phyloP scores from a whole-genome alignment of 2,329 filamentous ascomycete species.

The Ophiosphaerella korrae region DNA sequence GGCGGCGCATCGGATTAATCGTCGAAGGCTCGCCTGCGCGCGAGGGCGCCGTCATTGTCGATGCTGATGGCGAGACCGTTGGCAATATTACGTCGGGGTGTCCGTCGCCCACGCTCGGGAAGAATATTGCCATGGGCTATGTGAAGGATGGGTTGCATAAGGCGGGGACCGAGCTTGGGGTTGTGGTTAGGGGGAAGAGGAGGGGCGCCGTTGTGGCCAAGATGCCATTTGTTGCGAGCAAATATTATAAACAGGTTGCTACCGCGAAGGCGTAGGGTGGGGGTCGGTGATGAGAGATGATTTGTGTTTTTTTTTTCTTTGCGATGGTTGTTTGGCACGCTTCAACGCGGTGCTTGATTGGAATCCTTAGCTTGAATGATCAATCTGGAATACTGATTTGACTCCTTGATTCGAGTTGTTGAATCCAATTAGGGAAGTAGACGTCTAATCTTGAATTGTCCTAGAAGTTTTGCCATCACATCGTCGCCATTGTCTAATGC shows the following conservation, averaged over 20 bases:
- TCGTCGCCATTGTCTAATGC: no score
- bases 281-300: not conserved
- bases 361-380: no score
- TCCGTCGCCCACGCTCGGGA: slow-evolving; percentile 81
- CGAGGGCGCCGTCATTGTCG: slow-evolving; percentile 82
- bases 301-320: no score
- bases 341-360: not conserved
- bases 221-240: slow-evolving; percentile 85
- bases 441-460: no score
- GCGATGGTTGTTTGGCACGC: not conserved
- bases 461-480: no score
- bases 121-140: slow-evolving; percentile 97
- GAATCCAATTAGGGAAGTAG: no score
- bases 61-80: slow-evolving; percentile 65
- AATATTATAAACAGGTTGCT: slow-evolving; percentile 64
- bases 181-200: slow-evolving; percentile 76
- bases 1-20: slow-evolving; percentile 79
- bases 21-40: slow-evolving; percentile 87
- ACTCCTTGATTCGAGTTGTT: no score
- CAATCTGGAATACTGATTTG: no score
- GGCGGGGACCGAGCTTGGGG: slow-evolving; percentile 77
- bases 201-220: slow-evolving; percentile 77
- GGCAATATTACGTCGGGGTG: slow-evolving; percentile 88
- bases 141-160: slow-evolving; percentile 82
- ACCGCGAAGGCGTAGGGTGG: slow-evolving; percentile 27